Evolutionary conservation across 768 basidiomycete species (phyloP).

Genomic region (Strobilomyces echinocephalus): DNA sequence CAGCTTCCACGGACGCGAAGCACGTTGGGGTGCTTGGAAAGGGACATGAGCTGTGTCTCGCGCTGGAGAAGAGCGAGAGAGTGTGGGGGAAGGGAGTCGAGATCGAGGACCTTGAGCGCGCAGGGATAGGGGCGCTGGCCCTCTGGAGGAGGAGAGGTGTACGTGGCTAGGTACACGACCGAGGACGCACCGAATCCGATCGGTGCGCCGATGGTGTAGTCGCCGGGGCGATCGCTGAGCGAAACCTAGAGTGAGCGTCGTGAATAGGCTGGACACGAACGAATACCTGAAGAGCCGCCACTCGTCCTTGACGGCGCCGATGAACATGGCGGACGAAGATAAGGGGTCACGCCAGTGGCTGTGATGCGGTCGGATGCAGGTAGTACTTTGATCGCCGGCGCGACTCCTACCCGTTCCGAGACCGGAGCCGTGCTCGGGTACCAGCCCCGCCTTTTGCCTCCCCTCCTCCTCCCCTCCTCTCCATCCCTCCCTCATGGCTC

Average conservation of each 20-base stretch:
- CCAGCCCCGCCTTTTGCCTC: neutral
- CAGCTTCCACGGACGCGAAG: slow-evolving; percentile 87
- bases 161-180: slow-evolving; percentile 78
- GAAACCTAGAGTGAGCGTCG: neutral
- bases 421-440: slow-evolving; percentile 18
- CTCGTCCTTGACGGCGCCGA: slow-evolving; percentile 80
- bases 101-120: slow-evolving; percentile 86
- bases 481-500: slow-evolving; percentile 45
- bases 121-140: slow-evolving; percentile 47
- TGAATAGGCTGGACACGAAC: neutral
- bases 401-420: slow-evolving; percentile 15
- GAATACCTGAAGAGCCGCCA: slow-evolving; percentile 75
- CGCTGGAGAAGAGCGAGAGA: slow-evolving; percentile 71
- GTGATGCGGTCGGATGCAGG: too few species aligned
- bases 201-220: slow-evolving; percentile 72
- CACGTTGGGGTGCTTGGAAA: slow-evolving; percentile 91
- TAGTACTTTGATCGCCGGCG: slow-evolving; percentile 1
- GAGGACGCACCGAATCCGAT: slow-evolving; percentile 94
- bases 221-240: slow-evolving; percentile 56
- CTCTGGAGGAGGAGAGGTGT: slow-evolving; percentile 40
- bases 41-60: slow-evolving; percentile 89
- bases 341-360: too few species aligned
- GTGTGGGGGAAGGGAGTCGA: slow-evolving; percentile 69
- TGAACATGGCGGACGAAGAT: slow-evolving; percentile 40
- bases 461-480: neutral